A percentile compares a stretch with the other conserved stretches of the same genome.
These are phyloP conservation scores for Fulvia fulva DNA, from an alignment of 2,329 filamentous ascomycete species.

Conservation along the genomic window DNA sequence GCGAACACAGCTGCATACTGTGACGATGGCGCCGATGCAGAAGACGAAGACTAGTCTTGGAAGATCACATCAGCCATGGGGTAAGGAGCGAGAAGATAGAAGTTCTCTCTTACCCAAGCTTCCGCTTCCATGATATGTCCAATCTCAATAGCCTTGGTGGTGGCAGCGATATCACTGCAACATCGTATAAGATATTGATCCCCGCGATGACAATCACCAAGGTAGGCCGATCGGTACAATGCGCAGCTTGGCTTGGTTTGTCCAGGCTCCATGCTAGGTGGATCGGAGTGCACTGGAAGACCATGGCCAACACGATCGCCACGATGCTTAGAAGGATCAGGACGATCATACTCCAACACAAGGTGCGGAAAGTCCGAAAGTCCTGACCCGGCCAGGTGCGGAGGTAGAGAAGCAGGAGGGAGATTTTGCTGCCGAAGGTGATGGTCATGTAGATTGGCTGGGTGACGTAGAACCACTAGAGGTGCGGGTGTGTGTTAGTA, in stretches of 20 bases:
- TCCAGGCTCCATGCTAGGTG: neutral
- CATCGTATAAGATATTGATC: neutral
- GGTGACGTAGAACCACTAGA: slow-evolving; percentile 6
- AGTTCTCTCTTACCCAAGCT: neutral
- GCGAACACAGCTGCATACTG: slow-evolving; percentile 11
- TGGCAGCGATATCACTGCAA: neutral
- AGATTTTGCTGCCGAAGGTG: slow-evolving; percentile 1
- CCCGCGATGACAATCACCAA: neutral
- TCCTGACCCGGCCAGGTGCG: neutral
- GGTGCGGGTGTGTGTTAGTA: neutral
- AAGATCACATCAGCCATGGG: neutral
- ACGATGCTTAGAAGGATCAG: neutral
- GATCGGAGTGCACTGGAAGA: neutral
- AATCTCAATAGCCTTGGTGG: neutral
- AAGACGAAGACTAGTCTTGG: slow-evolving; percentile 4
- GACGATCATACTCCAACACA: neutral
- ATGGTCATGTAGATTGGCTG: slow-evolving; percentile 2
- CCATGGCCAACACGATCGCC: neutral
- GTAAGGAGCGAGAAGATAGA: too few species aligned
- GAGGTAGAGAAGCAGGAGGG: slow-evolving; percentile 8
- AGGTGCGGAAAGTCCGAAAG: neutral
- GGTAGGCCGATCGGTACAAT: neutral
- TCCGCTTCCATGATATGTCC: neutral
- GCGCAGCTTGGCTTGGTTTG: neutral
- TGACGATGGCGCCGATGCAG: slow-evolving; percentile 11